Conservation (phyloP, 176 grass and related monocot genomes). For the Avena atlantica region DNA sequence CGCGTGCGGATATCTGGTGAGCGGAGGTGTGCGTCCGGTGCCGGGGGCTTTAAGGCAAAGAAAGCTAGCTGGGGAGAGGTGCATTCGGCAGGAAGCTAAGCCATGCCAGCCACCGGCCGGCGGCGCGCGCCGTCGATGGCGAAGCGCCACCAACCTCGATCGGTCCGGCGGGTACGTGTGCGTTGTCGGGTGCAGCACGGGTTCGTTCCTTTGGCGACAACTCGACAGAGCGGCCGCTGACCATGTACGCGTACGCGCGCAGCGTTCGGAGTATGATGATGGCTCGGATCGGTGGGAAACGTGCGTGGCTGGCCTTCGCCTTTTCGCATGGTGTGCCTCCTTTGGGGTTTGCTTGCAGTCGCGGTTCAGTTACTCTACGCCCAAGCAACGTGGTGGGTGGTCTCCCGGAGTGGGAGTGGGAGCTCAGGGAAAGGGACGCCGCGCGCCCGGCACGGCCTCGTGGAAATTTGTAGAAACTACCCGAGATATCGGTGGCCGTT, state of each 20-base stretch:
- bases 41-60: constrained; percentile 43
- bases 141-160: constrained; percentile 50
- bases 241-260: not conserved
- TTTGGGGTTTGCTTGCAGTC: constrained; percentile 39
- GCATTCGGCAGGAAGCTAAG: constrained; percentile 21
- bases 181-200: not conserved
- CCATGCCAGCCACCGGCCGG: constrained; percentile 30
- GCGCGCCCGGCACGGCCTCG: not conserved
- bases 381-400: constrained; percentile 93
- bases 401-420: constrained; percentile 56
- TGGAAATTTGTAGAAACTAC: constrained; percentile 1
- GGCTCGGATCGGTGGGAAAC: not conserved
- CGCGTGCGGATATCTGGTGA: not conserved
- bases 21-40: not conserved
- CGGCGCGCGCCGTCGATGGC: constrained; percentile 46
- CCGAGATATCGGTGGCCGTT: not conserved
- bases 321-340: not conserved
- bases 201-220: not conserved
- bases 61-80: not conserved
- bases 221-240: not conserved
- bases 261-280: not conserved
- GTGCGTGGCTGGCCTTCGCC: not conserved
- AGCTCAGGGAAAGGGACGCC: constrained; percentile 31
- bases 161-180: not conserved
- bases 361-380: constrained; percentile 46